Conservation (phyloP, 768 basidiomycete genomes). For the Candolleomyces eurysporus region DNA sequence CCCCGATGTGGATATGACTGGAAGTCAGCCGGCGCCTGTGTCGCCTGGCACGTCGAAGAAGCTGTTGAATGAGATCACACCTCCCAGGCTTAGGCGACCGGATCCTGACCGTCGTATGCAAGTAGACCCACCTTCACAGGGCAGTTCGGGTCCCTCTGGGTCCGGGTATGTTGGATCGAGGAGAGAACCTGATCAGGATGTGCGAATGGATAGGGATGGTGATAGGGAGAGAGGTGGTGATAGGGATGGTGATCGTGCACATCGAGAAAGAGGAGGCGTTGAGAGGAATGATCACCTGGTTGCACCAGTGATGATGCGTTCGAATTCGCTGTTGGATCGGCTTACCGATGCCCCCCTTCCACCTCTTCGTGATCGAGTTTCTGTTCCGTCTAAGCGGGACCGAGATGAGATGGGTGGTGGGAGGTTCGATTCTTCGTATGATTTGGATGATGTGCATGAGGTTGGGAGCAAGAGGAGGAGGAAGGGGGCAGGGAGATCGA, state of each 20-base stretch:
- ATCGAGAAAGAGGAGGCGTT: not conserved
- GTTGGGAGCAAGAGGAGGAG: not conserved
- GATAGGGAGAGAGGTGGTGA: not conserved
- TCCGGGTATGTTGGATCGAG: not conserved
- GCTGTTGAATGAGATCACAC: not conserved
- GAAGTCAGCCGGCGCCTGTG: not conserved
- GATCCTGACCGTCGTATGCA: not conserved
- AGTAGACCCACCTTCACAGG: not conserved
- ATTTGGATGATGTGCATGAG: slow-evolving; percentile 7
- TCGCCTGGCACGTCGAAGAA: not conserved
- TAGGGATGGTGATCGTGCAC: not conserved
- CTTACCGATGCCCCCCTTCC: not conserved
- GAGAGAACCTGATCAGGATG: not conserved
- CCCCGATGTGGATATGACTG: not conserved
- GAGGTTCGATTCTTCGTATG: not conserved
- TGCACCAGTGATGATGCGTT: not conserved
- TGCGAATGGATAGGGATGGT: not conserved
- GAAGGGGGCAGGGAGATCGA: not conserved
- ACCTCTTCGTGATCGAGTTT: slow-evolving; percentile 13
- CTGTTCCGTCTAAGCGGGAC: slow-evolving; percentile 6
- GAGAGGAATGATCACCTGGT: not conserved
- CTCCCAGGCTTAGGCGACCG: not conserved
- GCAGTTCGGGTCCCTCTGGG: not conserved
- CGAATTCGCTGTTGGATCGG: slow-evolving; percentile 2
- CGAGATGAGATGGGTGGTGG: slow-evolving; percentile 3